Percentiles rank a stretch among this genome's conserved stretches.
These are phyloP conservation scores for Pouteria glomerata DNA, from an alignment of 148 eudicot species.

Conservation along the genomic window DNA sequence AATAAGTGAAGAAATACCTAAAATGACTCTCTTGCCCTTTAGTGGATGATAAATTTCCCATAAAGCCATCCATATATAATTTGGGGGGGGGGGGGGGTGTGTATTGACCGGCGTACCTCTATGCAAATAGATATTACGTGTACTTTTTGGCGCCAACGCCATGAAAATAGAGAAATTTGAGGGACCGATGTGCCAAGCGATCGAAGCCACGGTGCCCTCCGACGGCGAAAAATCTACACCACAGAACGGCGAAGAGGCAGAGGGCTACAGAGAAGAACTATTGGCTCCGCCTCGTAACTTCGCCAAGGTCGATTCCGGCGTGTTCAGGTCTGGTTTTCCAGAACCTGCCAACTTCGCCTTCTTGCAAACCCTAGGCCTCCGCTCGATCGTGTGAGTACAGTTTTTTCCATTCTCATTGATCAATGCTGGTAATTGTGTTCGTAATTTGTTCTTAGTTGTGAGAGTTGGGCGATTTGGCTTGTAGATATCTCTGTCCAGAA, in stretches of 20 bases:
- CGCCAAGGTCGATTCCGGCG: conserved; percentile 44
- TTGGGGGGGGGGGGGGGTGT: too few relatives aligned
- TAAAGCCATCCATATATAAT: too few relatives aligned
- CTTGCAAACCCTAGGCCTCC: conserved; percentile 45
- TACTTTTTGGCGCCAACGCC: conserved; percentile 21
- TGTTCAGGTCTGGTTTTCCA: conserved; percentile 19
- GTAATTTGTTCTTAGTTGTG: neutral
- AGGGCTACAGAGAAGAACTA: neutral
- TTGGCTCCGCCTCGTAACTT: conserved; percentile 43
- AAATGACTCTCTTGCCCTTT: too few relatives aligned
- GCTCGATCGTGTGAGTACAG: conserved; percentile 30
- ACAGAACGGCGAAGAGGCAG: conserved; percentile 4
- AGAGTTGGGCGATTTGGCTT: neutral
- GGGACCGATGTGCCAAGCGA: neutral
- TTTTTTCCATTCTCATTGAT: neutral
- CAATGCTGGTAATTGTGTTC: neutral
- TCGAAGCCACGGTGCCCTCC: conserved; percentile 1
- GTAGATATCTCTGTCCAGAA: conserved; percentile 47
- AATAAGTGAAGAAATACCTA: too few relatives aligned
- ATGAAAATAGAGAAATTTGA: conserved; percentile 22
- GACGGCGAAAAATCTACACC: neutral
- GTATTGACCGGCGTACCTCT: too few relatives aligned
- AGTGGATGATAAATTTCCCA: too few relatives aligned
- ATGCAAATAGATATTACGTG: too few relatives aligned
- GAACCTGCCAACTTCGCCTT: conserved; percentile 35